phyloP scores from a whole-genome alignment of 306 rosid species.

The Astragalus membranaceus region DNA sequence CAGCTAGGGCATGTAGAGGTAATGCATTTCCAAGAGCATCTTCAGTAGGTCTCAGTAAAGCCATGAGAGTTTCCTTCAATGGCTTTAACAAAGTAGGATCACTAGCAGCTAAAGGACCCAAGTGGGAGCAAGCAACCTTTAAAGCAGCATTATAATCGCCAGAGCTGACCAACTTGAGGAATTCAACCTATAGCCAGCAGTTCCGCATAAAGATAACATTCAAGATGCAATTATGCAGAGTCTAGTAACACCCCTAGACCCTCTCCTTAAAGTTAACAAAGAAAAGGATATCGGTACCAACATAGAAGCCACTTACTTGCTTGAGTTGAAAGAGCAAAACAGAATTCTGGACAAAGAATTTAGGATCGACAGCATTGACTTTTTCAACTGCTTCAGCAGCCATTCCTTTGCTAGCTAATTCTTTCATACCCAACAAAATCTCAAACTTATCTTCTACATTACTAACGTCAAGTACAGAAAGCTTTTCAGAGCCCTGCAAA shows the following conservation, averaged over 20 bases:
- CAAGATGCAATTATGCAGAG: background rate
- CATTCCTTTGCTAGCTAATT: constrained; percentile 81
- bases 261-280: background rate
- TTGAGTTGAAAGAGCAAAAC: constrained; percentile 85
- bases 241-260: background rate
- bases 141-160: constrained; percentile 81
- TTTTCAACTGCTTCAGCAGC: constrained; percentile 89
- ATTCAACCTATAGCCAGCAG: constrained; percentile 72
- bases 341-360: constrained; percentile 69
- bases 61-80: constrained; percentile 88
- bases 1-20: constrained; percentile 84
- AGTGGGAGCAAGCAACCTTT: constrained; percentile 82
- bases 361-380: constrained; percentile 65
- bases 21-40: constrained; percentile 71
- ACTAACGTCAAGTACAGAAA: constrained; percentile 32
- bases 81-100: constrained; percentile 78
- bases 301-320: constrained; percentile 53
- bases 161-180: constrained; percentile 79
- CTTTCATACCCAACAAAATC: constrained; percentile 83
- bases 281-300: background rate
- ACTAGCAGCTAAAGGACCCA: constrained; percentile 85
- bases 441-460: constrained; percentile 66
- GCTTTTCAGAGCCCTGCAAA: constrained; percentile 59
- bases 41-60: constrained; percentile 73
- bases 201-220: constrained; percentile 12